Conservation (phyloP, 208 protist genomes). For the Acanthamoeba rhysodes region DNA sequence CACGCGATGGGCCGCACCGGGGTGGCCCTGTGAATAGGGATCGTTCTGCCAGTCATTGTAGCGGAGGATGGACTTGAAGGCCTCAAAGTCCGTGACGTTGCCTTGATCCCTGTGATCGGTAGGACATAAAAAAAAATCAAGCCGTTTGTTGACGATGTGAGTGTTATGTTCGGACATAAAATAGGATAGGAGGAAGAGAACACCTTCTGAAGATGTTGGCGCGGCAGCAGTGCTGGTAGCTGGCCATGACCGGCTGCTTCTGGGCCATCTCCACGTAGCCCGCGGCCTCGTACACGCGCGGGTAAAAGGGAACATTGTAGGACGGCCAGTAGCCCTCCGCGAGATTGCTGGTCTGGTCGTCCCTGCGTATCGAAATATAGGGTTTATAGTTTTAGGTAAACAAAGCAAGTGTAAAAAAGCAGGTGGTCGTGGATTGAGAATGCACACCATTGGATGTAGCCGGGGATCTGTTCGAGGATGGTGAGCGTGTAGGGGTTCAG, state of each 20-base stretch:
- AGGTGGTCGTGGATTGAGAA: background rate
- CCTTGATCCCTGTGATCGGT: conserved; percentile 75
- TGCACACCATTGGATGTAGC: conserved; percentile 25
- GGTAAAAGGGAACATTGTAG: conserved; percentile 85
- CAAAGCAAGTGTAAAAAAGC: no score
- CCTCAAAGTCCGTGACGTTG: conserved; percentile 77
- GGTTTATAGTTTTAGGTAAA: no score
- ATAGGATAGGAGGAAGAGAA: no score
- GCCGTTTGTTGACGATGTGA: no score
- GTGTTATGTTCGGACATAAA: no score
- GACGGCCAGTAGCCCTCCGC: conserved; percentile 77
- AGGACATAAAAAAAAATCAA: no score
- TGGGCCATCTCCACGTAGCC: conserved; percentile 71
- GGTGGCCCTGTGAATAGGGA: conserved; percentile 77
- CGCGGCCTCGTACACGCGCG: conserved; percentile 72
- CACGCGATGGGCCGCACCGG: background rate
- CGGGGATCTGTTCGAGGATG: conserved; percentile 84
- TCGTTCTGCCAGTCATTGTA: conserved; percentile 83
- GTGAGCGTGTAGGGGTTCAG: conserved; percentile 71
- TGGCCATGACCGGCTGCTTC: conserved; percentile 41
- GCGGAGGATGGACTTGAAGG: conserved; percentile 77
- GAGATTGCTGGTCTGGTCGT: conserved; percentile 76
- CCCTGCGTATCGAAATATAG: background rate
- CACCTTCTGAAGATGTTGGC: background rate
- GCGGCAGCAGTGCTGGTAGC: conserved; percentile 52